phyloP scores from a whole-genome alignment of 75 land plant species.

The Azolla pinnata region DNA sequence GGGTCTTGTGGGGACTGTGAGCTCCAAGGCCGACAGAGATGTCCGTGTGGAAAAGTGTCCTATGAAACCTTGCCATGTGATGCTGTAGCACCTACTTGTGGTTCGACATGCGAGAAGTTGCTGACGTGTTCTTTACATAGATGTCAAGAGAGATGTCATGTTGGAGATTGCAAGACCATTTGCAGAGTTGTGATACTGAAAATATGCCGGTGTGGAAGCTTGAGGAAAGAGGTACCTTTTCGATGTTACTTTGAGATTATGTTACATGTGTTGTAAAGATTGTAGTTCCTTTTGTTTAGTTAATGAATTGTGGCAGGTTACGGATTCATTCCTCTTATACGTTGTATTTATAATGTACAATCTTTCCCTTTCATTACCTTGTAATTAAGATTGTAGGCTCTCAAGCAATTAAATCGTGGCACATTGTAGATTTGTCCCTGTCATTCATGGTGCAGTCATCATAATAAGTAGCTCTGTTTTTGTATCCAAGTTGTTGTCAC shows the following conservation, averaged over 20 bases:
- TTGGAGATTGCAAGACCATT: slow-evolving; percentile 61
- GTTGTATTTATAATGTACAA: too few relatives aligned
- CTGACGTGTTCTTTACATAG: slow-evolving; percentile 58
- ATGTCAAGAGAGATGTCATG: slow-evolving; percentile 89
- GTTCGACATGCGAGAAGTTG: slow-evolving; percentile 83
- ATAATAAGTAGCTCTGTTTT: background rate
- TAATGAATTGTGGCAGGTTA: too few relatives aligned
- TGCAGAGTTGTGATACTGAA: slow-evolving; percentile 59
- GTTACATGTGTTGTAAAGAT: too few relatives aligned
- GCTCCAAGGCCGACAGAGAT: slow-evolving; percentile 66
- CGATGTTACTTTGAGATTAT: too few relatives aligned
- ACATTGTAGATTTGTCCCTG: too few relatives aligned
- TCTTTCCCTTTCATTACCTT: background rate
- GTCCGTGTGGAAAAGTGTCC: slow-evolving; percentile 88
- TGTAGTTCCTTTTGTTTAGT: too few relatives aligned
- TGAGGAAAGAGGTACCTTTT: slow-evolving; percentile 81
- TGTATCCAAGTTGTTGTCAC: background rate
- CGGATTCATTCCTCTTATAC: too few relatives aligned
- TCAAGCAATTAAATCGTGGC: too few relatives aligned
- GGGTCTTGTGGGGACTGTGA: slow-evolving; percentile 84
- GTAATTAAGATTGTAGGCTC: too few relatives aligned
- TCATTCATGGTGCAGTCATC: too few relatives aligned
- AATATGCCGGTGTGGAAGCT: slow-evolving; percentile 76
- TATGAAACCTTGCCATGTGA: slow-evolving; percentile 72
- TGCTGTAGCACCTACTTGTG: slow-evolving; percentile 60